Evolutionary conservation across 805 yeast genomes (phyloP).

Genomic region (Lachancea thermotolerans): DNA sequence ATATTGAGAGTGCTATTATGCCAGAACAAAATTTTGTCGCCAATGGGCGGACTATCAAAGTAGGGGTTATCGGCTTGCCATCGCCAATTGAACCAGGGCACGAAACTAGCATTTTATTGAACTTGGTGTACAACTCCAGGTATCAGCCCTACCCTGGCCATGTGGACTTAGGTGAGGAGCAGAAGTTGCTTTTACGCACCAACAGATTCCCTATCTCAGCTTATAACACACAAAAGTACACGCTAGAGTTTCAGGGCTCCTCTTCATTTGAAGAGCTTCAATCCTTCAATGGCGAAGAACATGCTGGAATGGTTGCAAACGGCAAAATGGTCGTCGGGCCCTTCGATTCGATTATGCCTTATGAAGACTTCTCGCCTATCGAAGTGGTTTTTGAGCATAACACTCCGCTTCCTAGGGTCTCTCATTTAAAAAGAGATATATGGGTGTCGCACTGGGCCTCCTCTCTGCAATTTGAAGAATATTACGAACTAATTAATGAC

Average conservation of each 20-base stretch:
- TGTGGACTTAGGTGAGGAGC: conserved; percentile 53
- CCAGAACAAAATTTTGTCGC: conserved; percentile 20
- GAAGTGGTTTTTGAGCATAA: conserved; percentile 58
- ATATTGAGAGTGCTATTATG: conserved; percentile 24
- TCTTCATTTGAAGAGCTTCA: conserved; percentile 15
- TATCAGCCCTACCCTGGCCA: conserved; percentile 58
- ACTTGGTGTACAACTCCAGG: conserved; percentile 41
- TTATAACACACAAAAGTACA: conserved; percentile 54
- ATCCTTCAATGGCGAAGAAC: conserved; percentile 19
- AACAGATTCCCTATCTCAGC: conserved; percentile 53
- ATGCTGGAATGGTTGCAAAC: conserved; percentile 36
- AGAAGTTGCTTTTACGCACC: conserved; percentile 49
- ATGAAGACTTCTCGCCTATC: conserved; percentile 38
- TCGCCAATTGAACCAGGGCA: conserved; percentile 63
- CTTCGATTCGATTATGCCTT: conserved; percentile 39
- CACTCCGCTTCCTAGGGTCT: conserved; percentile 55
- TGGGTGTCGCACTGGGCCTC: conserved; percentile 88
- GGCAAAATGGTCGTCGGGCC: conserved; percentile 52
- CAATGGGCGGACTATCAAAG: conserved; percentile 29
- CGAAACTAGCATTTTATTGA: conserved; percentile 41
- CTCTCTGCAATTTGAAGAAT: conserved; percentile 71
- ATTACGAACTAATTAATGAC: conserved; percentile 68
- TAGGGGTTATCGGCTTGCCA: conserved; percentile 49
- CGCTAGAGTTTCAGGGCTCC: conserved; percentile 33
- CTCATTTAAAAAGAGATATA: conserved; percentile 57